Evolutionary conservation across 768 basidiomycete genomes (phyloP).

Genomic region (Lentinula guzmanii): DNA sequence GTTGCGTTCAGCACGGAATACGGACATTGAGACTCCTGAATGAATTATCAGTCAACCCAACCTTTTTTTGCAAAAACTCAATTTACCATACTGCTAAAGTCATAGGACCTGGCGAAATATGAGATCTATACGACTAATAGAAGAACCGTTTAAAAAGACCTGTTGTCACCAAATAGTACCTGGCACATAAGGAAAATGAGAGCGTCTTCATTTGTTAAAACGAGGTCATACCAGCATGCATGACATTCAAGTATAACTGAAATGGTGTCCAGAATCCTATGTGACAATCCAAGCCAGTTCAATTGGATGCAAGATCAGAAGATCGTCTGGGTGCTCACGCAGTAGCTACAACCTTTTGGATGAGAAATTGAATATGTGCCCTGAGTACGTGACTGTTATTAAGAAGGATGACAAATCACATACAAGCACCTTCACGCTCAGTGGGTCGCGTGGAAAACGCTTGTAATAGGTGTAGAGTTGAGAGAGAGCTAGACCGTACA

Average conservation of each 20-base stretch:
- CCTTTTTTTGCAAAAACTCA: background rate
- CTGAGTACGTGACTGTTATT: background rate
- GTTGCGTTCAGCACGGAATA: background rate
- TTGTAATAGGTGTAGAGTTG: conserved; percentile 27
- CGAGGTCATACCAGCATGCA: conserved; percentile 21
- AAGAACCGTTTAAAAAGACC: background rate
- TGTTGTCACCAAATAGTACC: conserved; percentile 22
- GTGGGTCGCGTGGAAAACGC: conserved; percentile 22
- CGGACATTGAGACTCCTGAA: conserved; percentile 26
- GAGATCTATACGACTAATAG: background rate
- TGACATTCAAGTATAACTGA: conserved; percentile 24
- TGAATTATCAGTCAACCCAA: background rate
- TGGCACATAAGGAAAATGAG: background rate
- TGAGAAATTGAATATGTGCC: background rate
- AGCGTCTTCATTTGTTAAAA: background rate
- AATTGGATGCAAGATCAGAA: background rate
- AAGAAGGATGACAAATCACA: background rate
- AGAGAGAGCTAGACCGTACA: conserved; percentile 25
- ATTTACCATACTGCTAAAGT: conserved; percentile 22
- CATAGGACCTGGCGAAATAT: background rate
- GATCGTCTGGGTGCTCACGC: conserved; percentile 12
- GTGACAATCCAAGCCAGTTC: background rate
- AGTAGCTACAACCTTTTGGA: conserved; percentile 15
- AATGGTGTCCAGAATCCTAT: conserved; percentile 20
- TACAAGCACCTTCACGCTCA: conserved; percentile 21